A percentile compares a stretch with the other conserved stretches of the same genome.
phyloP scores from a whole-genome alignment of 2,329 filamentous ascomycete genomes.

The Apiospora rasikravindrae region DNA sequence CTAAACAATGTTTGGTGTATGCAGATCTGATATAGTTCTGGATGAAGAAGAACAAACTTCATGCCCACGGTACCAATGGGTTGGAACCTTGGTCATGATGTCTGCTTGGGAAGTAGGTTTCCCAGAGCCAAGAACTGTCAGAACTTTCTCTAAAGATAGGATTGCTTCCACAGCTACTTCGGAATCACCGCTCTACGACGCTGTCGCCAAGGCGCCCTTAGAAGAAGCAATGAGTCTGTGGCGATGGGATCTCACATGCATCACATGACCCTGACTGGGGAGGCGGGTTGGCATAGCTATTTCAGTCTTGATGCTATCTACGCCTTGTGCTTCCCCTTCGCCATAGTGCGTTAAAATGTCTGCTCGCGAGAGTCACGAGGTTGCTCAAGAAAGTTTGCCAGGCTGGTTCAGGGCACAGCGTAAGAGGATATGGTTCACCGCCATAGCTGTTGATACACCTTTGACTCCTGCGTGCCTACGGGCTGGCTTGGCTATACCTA shows the following conservation, averaged over 20 bases:
- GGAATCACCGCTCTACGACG: background rate
- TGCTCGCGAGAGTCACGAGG: background rate
- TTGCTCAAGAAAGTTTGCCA: background rate
- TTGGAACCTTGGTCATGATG: background rate
- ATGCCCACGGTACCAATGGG: background rate
- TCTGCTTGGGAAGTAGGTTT: no score
- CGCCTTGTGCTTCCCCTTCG: background rate
- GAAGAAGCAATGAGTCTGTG: background rate
- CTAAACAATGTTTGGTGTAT: background rate
- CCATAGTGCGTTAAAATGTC: background rate
- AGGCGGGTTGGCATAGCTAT: background rate
- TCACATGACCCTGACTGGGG: background rate
- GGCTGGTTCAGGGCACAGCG: background rate
- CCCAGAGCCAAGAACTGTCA: background rate
- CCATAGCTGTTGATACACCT: background rate
- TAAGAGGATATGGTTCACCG: no score
- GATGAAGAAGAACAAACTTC: background rate
- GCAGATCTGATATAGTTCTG: background rate
- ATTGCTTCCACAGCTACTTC: background rate
- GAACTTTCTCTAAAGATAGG: conserved; percentile 7
- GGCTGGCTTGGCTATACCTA: background rate
- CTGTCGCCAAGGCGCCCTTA: background rate
- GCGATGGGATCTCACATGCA: background rate
- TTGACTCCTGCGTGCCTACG: background rate
- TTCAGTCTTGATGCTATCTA: background rate